Conservation (phyloP, 306 rosid genomes). For the Lathyrus oleraceus region DNA sequence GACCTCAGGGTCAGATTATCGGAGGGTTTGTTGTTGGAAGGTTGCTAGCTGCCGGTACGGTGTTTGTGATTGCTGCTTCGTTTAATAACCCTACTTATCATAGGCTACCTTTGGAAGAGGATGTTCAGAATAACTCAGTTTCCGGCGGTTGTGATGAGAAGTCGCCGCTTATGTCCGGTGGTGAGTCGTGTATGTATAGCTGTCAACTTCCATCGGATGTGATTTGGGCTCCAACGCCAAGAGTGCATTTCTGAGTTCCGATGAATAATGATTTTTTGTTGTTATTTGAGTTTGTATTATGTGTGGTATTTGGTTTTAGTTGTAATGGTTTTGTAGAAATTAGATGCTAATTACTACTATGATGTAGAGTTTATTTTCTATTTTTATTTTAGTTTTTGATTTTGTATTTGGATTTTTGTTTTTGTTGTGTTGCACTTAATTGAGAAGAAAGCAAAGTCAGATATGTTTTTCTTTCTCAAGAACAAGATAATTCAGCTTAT, state of each 20-base stretch:
- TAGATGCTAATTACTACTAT: too few relatives aligned
- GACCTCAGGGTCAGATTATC: constrained; percentile 76
- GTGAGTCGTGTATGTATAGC: constrained; percentile 54
- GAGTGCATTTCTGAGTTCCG: constrained; percentile 48
- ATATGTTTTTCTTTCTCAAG: too few relatives aligned
- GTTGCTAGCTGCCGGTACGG: constrained; percentile 58
- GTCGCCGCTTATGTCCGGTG: constrained; percentile 43
- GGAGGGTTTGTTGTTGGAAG: constrained; percentile 67
- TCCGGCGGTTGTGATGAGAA: constrained; percentile 42
- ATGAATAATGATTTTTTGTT: not conserved
- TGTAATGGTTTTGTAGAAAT: not conserved
- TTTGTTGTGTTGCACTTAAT: too few relatives aligned
- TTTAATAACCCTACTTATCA: constrained; percentile 68
- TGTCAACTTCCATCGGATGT: constrained; percentile 59
- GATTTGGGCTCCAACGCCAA: constrained; percentile 67
- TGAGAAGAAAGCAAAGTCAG: too few relatives aligned
- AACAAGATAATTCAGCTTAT: too few relatives aligned
- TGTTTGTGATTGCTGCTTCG: constrained; percentile 60
- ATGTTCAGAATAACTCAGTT: constrained; percentile 34
- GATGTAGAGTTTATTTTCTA: too few relatives aligned
- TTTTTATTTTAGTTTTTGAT: too few relatives aligned
- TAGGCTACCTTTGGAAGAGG: constrained; percentile 55
- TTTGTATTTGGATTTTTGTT: too few relatives aligned
- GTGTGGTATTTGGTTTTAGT: not conserved
- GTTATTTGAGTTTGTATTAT: not conserved